Conservation (phyloP, 768 basidiomycete genomes). For the Hirschioporus abietinus region DNA sequence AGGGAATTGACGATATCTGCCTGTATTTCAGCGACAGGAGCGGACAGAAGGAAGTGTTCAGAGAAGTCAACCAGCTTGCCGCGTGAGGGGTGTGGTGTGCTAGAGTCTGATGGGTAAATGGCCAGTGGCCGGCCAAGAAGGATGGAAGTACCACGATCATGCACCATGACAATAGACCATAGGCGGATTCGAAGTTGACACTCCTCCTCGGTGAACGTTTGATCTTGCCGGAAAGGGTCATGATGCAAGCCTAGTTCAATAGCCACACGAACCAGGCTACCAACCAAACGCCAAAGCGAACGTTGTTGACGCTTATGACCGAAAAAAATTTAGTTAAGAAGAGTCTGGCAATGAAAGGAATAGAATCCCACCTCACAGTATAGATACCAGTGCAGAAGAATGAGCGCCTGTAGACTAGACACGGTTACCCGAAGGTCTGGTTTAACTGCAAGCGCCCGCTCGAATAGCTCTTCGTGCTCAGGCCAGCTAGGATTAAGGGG, state of each 20-base stretch:
- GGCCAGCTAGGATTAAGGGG: slow-evolving; percentile 71
- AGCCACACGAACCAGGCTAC: slow-evolving; percentile 74
- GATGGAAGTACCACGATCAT: slow-evolving; percentile 85
- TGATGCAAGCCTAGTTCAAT: slow-evolving; percentile 86
- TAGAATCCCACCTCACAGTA: slow-evolving; percentile 66
- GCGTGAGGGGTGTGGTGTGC: slow-evolving; percentile 66
- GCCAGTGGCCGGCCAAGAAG: slow-evolving; percentile 81
- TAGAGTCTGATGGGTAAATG: slow-evolving; percentile 77
- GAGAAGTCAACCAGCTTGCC: slow-evolving; percentile 50
- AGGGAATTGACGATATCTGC: slow-evolving; percentile 87
- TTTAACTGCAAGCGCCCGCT: slow-evolving; percentile 70
- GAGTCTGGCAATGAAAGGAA: not conserved
- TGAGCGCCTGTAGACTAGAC: slow-evolving; percentile 77
- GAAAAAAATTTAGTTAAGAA: slow-evolving; percentile 11
- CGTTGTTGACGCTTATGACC: slow-evolving; percentile 73
- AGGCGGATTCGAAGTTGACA: slow-evolving; percentile 73
- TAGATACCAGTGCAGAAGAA: slow-evolving; percentile 83
- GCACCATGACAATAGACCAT: slow-evolving; percentile 81
- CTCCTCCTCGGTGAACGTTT: slow-evolving; percentile 69
- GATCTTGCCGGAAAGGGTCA: slow-evolving; percentile 65
- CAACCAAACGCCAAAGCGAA: slow-evolving; percentile 83
- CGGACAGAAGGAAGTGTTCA: slow-evolving; percentile 74
- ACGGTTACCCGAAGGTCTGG: slow-evolving; percentile 80
- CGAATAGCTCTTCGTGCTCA: slow-evolving; percentile 79
- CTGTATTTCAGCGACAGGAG: slow-evolving; percentile 76